Conservation (phyloP, 2,329 filamentous ascomycete species). For the Daldinia eschscholtzii region DNA sequence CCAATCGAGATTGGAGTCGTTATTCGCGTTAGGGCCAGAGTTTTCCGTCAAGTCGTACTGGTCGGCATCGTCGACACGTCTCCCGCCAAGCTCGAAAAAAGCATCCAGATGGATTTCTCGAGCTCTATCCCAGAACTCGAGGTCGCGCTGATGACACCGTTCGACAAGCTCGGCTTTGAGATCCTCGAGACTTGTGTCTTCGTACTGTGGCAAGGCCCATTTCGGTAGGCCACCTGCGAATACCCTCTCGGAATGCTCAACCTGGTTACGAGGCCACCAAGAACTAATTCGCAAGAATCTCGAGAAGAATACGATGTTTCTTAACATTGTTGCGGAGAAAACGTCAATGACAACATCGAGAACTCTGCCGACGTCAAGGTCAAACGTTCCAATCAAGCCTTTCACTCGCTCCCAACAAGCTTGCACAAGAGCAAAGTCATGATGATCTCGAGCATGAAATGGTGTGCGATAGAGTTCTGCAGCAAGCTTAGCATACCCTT, state of each 20-base stretch:
- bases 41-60: constrained; percentile 61
- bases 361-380: constrained; percentile 94
- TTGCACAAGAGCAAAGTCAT: constrained; percentile 80
- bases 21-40: constrained; percentile 59
- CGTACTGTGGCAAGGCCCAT: constrained; percentile 80
- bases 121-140: constrained; percentile 84
- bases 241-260: constrained; percentile 56
- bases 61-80: constrained; percentile 72
- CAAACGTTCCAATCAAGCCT: constrained; percentile 94
- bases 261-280: constrained; percentile 88
- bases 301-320: constrained; percentile 93
- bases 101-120: constrained; percentile 81
- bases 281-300: constrained; percentile 92
- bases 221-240: constrained; percentile 78
- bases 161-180: constrained; percentile 71
- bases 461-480: constrained; percentile 92
- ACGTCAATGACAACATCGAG: constrained; percentile 96
- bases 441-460: constrained; percentile 75
- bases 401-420: constrained; percentile 93
- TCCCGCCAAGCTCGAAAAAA: constrained; percentile 89
- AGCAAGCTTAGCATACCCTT: constrained; percentile 95
- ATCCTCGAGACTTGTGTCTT: constrained; percentile 69
- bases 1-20: constrained; percentile 69
- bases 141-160: constrained; percentile 75
- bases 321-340: constrained; percentile 92